Conservation (phyloP, 306 rosid genomes). For the Castanea mollissima region DNA sequence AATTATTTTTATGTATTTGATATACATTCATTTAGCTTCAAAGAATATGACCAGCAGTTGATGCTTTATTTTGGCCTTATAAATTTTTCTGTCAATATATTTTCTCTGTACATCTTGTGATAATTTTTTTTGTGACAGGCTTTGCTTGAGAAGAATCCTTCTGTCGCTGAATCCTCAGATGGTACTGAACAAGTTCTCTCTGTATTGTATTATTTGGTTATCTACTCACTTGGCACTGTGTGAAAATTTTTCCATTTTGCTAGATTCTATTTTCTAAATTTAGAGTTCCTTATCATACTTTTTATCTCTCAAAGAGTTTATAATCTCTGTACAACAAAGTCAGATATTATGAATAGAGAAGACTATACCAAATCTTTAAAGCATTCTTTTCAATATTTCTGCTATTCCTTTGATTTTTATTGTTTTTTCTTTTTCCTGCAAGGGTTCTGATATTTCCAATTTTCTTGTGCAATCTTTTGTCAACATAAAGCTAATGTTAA, state of each 20-base stretch:
- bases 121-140: conserved; percentile 54
- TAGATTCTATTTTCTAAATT: neutral
- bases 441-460: neutral
- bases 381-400: neutral
- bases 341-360: no score
- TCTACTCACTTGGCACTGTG: neutral
- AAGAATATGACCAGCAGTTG: neutral
- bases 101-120: neutral
- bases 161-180: conserved; percentile 45
- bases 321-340: neutral
- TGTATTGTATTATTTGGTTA: neutral
- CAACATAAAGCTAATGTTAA: neutral
- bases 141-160: conserved; percentile 62
- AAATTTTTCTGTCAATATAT: neutral
- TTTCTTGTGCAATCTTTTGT: neutral
- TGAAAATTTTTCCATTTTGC: neutral
- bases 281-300: neutral
- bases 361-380: no score
- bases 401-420: neutral
- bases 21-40: neutral
- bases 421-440: neutral
- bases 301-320: neutral
- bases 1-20: neutral
- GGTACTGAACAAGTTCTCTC: conserved; percentile 37
- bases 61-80: neutral